A percentile compares a stretch with the other conserved stretches of the same genome.
Evolutionary conservation across 2,329 filamentous ascomycete species (phyloP).

Genomic region (Aspergillus sergii): DNA sequence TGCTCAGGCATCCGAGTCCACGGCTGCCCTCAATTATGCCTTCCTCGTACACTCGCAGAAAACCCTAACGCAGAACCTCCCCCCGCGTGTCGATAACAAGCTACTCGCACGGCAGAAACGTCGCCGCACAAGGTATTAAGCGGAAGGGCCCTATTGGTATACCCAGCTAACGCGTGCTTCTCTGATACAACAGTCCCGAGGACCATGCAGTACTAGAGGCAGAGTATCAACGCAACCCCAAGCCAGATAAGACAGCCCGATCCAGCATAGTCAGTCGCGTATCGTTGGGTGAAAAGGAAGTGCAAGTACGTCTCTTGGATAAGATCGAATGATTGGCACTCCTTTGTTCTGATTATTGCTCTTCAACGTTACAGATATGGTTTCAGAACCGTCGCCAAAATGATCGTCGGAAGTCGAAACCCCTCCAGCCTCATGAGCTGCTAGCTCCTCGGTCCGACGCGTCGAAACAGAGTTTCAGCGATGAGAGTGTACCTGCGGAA

Average conservation of each 20-base stretch:
- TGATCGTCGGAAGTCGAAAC: slow-evolving; percentile 83
- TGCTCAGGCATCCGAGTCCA: slow-evolving; percentile 34
- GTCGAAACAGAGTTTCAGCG: slow-evolving; percentile 29
- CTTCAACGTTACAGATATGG: slow-evolving; percentile 71
- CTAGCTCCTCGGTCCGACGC: slow-evolving; percentile 44
- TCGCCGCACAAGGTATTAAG: slow-evolving; percentile 62
- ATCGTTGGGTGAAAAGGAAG: slow-evolving; percentile 90
- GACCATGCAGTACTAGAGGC: slow-evolving; percentile 88
- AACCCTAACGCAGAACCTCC: slow-evolving; percentile 58
- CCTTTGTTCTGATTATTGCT: slow-evolving; percentile 12
- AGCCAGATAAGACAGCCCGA: slow-evolving; percentile 88
- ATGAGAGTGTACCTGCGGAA: slow-evolving; percentile 33
- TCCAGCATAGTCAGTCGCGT: slow-evolving; percentile 82
- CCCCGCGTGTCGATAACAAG: slow-evolving; percentile 62
- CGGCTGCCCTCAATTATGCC: slow-evolving; percentile 48
- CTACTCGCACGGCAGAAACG: slow-evolving; percentile 63
- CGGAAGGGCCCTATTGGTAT: slow-evolving; percentile 1
- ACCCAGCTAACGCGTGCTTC: slow-evolving; percentile 11
- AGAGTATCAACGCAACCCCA: slow-evolving; percentile 81
- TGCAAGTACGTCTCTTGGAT: slow-evolving; percentile 69
- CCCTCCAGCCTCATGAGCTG: slow-evolving; percentile 76
- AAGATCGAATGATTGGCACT: slow-evolving; percentile 17
- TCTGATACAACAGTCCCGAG: slow-evolving; percentile 63
- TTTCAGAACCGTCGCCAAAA: slow-evolving; percentile 96
- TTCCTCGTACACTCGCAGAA: slow-evolving; percentile 64